phyloP scores from a whole-genome alignment of 2,329 filamentous ascomycete genomes.

The Hansfordia pulvinata region DNA sequence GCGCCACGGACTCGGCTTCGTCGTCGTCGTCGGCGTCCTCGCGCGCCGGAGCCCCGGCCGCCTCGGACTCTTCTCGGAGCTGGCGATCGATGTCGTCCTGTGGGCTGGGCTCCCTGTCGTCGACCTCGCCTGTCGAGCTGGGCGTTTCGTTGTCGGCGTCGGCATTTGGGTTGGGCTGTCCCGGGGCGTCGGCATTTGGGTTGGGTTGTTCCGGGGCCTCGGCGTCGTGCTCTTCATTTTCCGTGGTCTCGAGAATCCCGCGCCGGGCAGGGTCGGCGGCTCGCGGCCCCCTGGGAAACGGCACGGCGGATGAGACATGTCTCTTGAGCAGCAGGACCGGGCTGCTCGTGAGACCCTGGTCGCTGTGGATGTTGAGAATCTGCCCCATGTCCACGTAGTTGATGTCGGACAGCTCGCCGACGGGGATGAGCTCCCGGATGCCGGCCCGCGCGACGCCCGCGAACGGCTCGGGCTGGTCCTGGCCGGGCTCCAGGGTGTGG shows the following conservation, averaged over 20 bases:
- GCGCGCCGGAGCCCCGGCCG: slow-evolving; percentile 5
- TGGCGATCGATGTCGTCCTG: slow-evolving; percentile 34
- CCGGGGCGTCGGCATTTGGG: slow-evolving; percentile 5
- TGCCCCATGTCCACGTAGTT: slow-evolving; percentile 89
- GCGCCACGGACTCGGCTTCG: slow-evolving; percentile 1
- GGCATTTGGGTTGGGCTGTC: slow-evolving; percentile 7
- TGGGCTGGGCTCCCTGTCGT: slow-evolving; percentile 14
- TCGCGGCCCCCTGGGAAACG: slow-evolving; percentile 18
- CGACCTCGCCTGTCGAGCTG: slow-evolving; percentile 7
- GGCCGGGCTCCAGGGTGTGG: slow-evolving; percentile 24
- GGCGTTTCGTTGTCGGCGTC: slow-evolving; percentile 4
- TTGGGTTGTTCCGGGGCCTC: slow-evolving; percentile 22
- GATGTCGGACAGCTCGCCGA: slow-evolving; percentile 63
- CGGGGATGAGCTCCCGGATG: slow-evolving; percentile 38
- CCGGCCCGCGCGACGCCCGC: slow-evolving; percentile 28
- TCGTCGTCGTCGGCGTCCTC: slow-evolving; percentile 4
- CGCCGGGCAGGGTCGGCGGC: slow-evolving; percentile 30
- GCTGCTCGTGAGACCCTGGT: slow-evolving; percentile 51
- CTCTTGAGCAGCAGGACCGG: slow-evolving; percentile 64
- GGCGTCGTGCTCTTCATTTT: slow-evolving; percentile 32
- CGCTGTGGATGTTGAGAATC: slow-evolving; percentile 62
- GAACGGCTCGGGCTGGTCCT: slow-evolving; percentile 17
- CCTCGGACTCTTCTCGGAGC: slow-evolving; percentile 22
- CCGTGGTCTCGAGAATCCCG: slow-evolving; percentile 10
- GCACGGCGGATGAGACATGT: slow-evolving; percentile 28